Evolutionary conservation across 2,329 filamentous ascomycete genomes (phyloP).

Genomic region (Plenodomus tracheiphilus): DNA sequence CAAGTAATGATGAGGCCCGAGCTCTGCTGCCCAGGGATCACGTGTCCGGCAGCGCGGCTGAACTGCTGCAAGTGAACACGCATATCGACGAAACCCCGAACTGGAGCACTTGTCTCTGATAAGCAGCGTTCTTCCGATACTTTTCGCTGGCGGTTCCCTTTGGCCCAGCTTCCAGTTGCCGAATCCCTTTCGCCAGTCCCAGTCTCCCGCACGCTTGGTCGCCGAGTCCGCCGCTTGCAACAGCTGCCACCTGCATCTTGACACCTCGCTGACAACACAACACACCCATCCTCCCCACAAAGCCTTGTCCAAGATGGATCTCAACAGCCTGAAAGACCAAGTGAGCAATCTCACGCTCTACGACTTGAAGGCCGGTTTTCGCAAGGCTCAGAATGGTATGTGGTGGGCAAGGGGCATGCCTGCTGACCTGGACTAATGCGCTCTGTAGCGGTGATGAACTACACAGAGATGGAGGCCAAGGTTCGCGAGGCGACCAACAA

Average conservation of each 20-base stretch:
- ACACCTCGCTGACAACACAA: no score
- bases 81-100: neutral
- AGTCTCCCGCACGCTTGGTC: neutral
- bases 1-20: neutral
- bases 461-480: slow-evolving; percentile 72
- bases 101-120: no score
- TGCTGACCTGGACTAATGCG: slow-evolving; percentile 32
- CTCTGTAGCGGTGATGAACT: slow-evolving; percentile 87
- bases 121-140: neutral
- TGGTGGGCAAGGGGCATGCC: slow-evolving; percentile 6
- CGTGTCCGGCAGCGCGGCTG: neutral
- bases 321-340: slow-evolving; percentile 80
- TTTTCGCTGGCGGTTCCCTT: neutral
- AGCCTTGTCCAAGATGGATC: slow-evolving; percentile 67
- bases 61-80: neutral
- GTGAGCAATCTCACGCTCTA: slow-evolving; percentile 92
- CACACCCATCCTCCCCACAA: neutral
- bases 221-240: neutral
- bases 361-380: slow-evolving; percentile 91
- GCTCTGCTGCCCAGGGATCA: neutral
- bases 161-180: neutral
- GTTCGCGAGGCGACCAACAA: slow-evolving; percentile 99
- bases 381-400: slow-evolving; percentile 95
- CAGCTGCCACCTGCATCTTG: neutral
- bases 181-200: neutral